phyloP scores from a whole-genome alignment of 306 rosid genomes.

The Acacia crassicarpa region DNA sequence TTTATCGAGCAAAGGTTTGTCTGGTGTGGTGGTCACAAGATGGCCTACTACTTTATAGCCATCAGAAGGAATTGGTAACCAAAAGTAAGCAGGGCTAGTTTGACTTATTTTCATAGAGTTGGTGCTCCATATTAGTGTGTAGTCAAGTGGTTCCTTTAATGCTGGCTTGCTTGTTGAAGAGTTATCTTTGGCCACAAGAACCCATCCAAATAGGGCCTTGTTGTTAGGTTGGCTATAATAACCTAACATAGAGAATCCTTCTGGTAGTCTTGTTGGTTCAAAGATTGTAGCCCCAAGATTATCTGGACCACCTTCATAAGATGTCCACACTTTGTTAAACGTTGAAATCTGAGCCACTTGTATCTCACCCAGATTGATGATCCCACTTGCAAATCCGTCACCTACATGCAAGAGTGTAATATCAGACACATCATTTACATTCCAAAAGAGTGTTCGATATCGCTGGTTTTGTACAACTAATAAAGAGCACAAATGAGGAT shows the following conservation, averaged over 20 bases:
- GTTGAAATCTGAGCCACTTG: conserved; percentile 44
- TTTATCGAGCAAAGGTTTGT: too few relatives aligned
- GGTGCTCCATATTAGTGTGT: conserved; percentile 55
- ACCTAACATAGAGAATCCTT: conserved; percentile 51
- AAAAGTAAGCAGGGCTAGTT: conserved; percentile 47
- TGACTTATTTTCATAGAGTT: conserved; percentile 39
- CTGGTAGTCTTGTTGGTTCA: conserved; percentile 51
- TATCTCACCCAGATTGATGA: conserved; percentile 51
- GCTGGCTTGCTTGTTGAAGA: conserved; percentile 10
- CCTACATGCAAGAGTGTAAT: not conserved
- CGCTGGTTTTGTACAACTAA: not conserved
- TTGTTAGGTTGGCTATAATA: conserved; percentile 56
- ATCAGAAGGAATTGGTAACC: conserved; percentile 39
- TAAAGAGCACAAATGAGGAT: not conserved
- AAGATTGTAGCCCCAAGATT: conserved; percentile 55
- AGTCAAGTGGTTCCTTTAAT: conserved; percentile 44
- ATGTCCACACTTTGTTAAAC: conserved; percentile 47
- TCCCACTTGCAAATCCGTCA: conserved; percentile 52
- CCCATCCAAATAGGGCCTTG: not conserved
- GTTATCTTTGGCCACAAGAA: conserved; percentile 27
- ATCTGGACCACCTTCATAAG: conserved; percentile 56
- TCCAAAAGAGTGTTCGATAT: too few relatives aligned
- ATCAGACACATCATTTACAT: too few relatives aligned
- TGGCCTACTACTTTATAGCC: too few relatives aligned
- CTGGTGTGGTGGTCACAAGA: too few relatives aligned